Percentiles rank a stretch among this genome's conserved stretches.
Evolutionary conservation across 192 early-diverging fungal species (phyloP).

Genomic region (Coemansia nantahalensis): DNA sequence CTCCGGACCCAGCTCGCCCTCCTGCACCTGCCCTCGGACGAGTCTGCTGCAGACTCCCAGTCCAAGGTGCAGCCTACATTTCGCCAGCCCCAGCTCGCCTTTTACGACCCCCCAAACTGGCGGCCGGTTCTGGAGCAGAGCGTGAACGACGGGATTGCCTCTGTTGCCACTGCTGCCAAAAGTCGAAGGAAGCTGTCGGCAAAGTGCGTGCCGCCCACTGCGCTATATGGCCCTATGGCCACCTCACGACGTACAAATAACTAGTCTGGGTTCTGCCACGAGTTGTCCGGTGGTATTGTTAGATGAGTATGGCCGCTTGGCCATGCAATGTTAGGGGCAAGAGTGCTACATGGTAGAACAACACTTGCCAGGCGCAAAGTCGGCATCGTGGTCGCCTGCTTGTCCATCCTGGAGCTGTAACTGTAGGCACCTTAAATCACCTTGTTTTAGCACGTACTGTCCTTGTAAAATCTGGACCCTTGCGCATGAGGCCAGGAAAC

Average conservation of each 20-base stretch:
- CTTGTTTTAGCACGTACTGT: too few relatives aligned
- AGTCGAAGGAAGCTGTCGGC: slow-evolving; percentile 39
- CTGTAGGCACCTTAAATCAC: too few relatives aligned
- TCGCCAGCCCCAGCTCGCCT: slow-evolving; percentile 63
- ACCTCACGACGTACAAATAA: slow-evolving; percentile 34
- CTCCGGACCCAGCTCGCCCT: slow-evolving; percentile 84
- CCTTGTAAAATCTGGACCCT: too few relatives aligned
- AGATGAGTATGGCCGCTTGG: too few relatives aligned
- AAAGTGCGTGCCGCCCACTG: slow-evolving; percentile 35
- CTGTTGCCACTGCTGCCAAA: slow-evolving; percentile 26
- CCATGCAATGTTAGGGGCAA: too few relatives aligned
- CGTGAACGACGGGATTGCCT: slow-evolving; percentile 65
- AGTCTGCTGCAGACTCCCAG: slow-evolving; percentile 70
- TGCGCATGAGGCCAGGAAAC: too few relatives aligned
- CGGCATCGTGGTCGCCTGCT: too few relatives aligned
- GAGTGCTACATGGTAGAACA: too few relatives aligned
- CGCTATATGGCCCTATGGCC: slow-evolving; percentile 49
- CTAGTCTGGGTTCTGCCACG: too few relatives aligned
- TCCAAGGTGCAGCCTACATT: slow-evolving; percentile 69
- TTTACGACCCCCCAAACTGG: slow-evolving; percentile 63
- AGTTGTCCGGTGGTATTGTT: too few relatives aligned
- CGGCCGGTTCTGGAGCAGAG: slow-evolving; percentile 60
- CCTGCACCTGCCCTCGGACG: slow-evolving; percentile 56
- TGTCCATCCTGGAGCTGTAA: too few relatives aligned
- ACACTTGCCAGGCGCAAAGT: too few relatives aligned